Evolutionary conservation across 441 rosid species (phyloP), one percentile per base, ranked within the genome.

Genomic region (Adansonia rubrostipa): DNA sequence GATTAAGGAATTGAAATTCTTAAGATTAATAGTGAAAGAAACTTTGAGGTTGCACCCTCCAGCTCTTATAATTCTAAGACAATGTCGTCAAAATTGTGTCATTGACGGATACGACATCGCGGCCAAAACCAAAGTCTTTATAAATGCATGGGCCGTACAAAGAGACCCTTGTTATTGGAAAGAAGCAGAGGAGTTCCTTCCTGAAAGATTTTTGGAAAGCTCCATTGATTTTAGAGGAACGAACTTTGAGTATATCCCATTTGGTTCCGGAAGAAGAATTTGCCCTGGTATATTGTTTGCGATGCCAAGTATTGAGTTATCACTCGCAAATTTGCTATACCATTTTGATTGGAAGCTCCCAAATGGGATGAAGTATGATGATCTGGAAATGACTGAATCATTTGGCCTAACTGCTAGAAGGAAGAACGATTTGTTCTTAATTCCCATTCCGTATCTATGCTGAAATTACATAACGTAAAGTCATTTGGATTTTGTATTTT

Each of bases 301-400:
- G 0, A 0, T 82, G 0, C 36, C 72, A 0, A 58, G 42, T n/a
- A 6, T 78, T 6, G 79, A 74, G 63, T 67, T 81, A 0, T 50
- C 72, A 9, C 82, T 85, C 2, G 85, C 88, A 0, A 65, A 61
- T 13, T 22, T 84, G n/a, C 33, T 86, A 0, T 84, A 73, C 68
- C 86, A 85, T 80, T 86, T 88, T 1, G 79, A 90, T 57, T 88
- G 92, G 90, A 75, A 69, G 13, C 72, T 88, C 13, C 82, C 86
- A 1, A 64, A 53, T 53, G 85, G 78, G 9, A 70, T 75, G 73
- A 71, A 73, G 20, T 62, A 5, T 13, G 75, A 81, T 68, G 79
- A 85, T 19, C 53, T 85, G 0, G 86, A 85, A 36, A 77, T 86
- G 85, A 15, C 19, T 1, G 82, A 79, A 75, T 9, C 22, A 5